Evolutionary conservation across 495 filamentous ascomycete species (phyloP).

Genomic region (Platismatia glauca): DNA sequence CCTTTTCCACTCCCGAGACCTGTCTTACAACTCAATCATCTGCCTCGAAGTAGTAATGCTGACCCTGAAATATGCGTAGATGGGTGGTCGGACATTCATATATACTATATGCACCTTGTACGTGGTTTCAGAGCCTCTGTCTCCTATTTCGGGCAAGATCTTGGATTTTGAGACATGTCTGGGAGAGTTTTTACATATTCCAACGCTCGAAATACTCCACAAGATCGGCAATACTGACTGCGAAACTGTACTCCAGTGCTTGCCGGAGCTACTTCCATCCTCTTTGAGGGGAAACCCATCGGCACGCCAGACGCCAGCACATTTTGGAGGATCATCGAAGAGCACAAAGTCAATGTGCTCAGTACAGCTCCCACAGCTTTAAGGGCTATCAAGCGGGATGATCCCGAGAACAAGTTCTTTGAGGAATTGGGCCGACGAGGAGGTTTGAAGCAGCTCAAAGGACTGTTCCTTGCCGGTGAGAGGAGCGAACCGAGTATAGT

Average conservation of each 20-base stretch:
- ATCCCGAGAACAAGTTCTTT: constrained; percentile 62
- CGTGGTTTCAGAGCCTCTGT: no score
- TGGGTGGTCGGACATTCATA: constrained; percentile 82
- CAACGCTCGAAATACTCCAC: no score
- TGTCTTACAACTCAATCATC: no score
- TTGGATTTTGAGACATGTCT: no score
- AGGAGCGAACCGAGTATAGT: constrained; percentile 83
- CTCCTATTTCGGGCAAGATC: no score
- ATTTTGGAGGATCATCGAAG: constrained; percentile 80
- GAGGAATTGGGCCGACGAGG: constrained; percentile 50
- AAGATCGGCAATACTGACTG: no score
- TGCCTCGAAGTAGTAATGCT: no score
- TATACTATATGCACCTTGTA: constrained; percentile 75
- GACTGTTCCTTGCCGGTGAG: constrained; percentile 81
- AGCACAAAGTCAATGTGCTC: constrained; percentile 73
- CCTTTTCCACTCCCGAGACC: no score
- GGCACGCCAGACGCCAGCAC: constrained; percentile 80
- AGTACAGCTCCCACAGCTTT: constrained; percentile 85
- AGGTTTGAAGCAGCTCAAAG: constrained; percentile 58
- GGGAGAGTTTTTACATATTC: no score
- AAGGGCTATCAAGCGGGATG: constrained; percentile 77
- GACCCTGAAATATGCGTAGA: no score
- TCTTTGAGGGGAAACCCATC: constrained; percentile 88
- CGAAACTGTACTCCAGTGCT: no score
- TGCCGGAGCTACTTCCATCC: constrained; percentile 72